Base-by-base conservation (phyloP, 768 basidiomycete species). In the Phanerodontia chrysosporium region DNA sequence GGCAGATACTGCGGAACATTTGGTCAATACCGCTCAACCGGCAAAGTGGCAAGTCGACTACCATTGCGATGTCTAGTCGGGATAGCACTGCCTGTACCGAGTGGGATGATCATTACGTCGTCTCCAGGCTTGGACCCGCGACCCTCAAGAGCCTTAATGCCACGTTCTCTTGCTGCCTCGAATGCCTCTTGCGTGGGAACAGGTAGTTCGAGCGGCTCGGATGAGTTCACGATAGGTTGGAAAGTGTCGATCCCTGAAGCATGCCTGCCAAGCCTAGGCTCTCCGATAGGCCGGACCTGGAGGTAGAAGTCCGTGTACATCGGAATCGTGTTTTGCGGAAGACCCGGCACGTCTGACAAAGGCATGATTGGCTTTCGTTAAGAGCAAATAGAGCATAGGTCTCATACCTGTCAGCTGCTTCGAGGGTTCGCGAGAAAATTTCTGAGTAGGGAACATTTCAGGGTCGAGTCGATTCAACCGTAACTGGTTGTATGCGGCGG, bases 11-110 rank as follows among this genome's bases (percentile, higher is more conserved):
- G 55, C n/a, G 58, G 25, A 48, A 48, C 49, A 48, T 24, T 18
- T 16, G 14, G 35, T 59, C 42, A 59, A 28, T 29, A 39, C 24
- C 0, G 29, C 18, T 18, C 39, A 10, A 18, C 4, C 18, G 9
- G 16, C 35, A 18, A 14, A 49, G n/a, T 39, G 22, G 57, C 18
- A 32, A 18, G 27, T 14, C 21, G 22, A 1, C n/a, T 52, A 92
- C 92, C 90, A 70, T 97, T 98, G 58, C 96, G 82, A 65, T 92
- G 92, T 69, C 87, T 91, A 39, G 81, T 87, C 0, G 95, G 92
- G 42, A 91, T 70, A 0, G 92, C 87, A 66, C 93, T 95, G 1
- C 91, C 90, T 0, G 96, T 98, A 2, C 96, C 96, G 6, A 98
- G 76, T 1, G 94, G 81, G 8, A 90, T 80, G 45, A 98, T 75